Evolutionary conservation across 495 filamentous ascomycete genomes (phyloP).

Genomic region (Hypoxylon fragiforme): DNA sequence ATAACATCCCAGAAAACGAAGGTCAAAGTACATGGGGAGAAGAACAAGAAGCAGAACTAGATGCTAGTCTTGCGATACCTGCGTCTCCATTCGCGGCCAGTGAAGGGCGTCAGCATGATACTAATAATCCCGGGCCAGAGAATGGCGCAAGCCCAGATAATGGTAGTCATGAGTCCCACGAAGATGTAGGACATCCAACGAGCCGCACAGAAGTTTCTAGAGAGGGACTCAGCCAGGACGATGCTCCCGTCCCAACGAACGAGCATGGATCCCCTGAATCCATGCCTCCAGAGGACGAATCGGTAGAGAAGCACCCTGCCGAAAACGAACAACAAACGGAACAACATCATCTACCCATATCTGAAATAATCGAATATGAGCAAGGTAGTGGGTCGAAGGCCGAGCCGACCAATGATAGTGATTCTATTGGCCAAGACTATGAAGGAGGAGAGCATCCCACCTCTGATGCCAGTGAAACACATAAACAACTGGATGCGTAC

Average conservation of each 20-base stretch:
- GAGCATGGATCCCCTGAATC: neutral
- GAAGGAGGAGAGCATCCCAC: slow-evolving; percentile 15
- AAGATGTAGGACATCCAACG: slow-evolving; percentile 16
- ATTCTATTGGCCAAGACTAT: slow-evolving; percentile 17
- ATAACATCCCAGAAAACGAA: neutral
- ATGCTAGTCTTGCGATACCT: neutral
- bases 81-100: neutral
- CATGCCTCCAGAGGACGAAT: neutral
- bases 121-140: neutral
- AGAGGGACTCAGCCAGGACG: slow-evolving; percentile 33
- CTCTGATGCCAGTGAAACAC: slow-evolving; percentile 13
- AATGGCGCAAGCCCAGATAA: slow-evolving; percentile 17
- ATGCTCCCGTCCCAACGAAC: slow-evolving; percentile 4
- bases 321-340: slow-evolving; percentile 6
- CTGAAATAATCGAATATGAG: slow-evolving; percentile 47
- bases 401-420: slow-evolving; percentile 37
- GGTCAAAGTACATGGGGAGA: neutral
- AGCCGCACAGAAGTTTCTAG: slow-evolving; percentile 31
- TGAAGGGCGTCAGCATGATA: neutral
- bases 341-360: slow-evolving; percentile 21
- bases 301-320: neutral
- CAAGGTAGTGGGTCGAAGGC: slow-evolving; percentile 43
- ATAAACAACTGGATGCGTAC: neutral
- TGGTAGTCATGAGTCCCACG: slow-evolving; percentile 39
- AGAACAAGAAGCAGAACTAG: slow-evolving; percentile 1